These are phyloP conservation scores for Lagenidium giganteum DNA, from an alignment of 352 stramenopile genomes.

Conservation along the genomic window DNA sequence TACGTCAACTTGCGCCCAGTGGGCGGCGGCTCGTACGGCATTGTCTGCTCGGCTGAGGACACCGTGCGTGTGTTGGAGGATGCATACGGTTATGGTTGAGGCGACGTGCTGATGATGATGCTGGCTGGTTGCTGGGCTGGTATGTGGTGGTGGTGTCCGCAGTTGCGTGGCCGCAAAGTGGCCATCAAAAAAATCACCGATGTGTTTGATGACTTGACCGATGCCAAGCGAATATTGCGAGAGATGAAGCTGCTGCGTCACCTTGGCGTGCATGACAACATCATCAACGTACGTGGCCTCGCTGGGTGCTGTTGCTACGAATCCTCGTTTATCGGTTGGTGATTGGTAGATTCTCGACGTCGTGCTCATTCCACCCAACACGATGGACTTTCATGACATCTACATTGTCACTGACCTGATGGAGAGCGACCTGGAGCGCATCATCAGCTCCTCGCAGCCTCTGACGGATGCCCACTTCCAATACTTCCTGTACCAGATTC, in stretches of 20 bases:
- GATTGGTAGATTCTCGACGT: conserved; percentile 80
- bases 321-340: too few relatives aligned
- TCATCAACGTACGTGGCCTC: conserved; percentile 65
- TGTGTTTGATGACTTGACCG: conserved; percentile 89
- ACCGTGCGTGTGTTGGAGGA: conserved; percentile 34
- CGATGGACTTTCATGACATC: conserved; percentile 86
- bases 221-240: conserved; percentile 90
- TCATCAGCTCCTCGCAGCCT: conserved; percentile 43
- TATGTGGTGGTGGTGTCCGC: background rate
- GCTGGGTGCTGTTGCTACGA: background rate
- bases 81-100: background rate
- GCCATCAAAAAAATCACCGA: conserved; percentile 93
- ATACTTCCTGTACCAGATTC: conserved; percentile 55
- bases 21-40: conserved; percentile 87
- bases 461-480: conserved; percentile 44
- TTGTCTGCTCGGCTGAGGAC: conserved; percentile 90
- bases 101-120: conserved; percentile 1
- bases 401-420: conserved; percentile 71
- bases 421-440: conserved; percentile 60
- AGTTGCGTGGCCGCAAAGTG: conserved; percentile 81
- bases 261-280: conserved; percentile 88
- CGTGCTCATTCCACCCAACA: conserved; percentile 73
- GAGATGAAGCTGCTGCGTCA: conserved; percentile 93
- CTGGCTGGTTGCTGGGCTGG: conserved; percentile 1
- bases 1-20: conserved; percentile 78